Evolutionary conservation across 2,329 filamentous ascomycete genomes (phyloP).

Genomic region (Diplodia seriata): DNA sequence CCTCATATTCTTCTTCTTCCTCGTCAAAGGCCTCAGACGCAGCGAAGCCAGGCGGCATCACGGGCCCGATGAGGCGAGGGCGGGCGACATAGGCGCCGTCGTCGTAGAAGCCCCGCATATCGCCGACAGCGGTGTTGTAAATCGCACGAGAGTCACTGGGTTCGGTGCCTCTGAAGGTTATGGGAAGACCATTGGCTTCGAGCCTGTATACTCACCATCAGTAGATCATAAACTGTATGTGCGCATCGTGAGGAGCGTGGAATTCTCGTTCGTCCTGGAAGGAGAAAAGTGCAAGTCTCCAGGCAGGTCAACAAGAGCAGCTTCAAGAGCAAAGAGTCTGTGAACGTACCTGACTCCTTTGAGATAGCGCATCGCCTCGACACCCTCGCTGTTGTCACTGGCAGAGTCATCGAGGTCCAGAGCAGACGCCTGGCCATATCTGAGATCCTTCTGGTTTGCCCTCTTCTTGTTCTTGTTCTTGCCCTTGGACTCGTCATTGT

Average conservation of each 20-base stretch:
- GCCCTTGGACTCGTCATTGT: slow-evolving; percentile 31
- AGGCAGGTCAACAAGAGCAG: slow-evolving; percentile 16
- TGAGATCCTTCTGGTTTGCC: slow-evolving; percentile 14
- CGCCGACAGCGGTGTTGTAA: slow-evolving; percentile 59
- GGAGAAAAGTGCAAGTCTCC: slow-evolving; percentile 25
- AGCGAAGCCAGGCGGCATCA: slow-evolving; percentile 8
- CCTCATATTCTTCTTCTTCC: background rate
- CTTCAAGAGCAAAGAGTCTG: background rate
- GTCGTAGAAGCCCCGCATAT: slow-evolving; percentile 70
- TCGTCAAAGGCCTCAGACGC: background rate
- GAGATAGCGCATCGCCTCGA: slow-evolving; percentile 46
- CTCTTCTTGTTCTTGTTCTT: slow-evolving; percentile 6
- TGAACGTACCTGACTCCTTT: slow-evolving; percentile 42
- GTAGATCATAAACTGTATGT: slow-evolving; percentile 34
- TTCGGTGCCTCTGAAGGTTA: slow-evolving; percentile 55
- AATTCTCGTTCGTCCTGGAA: background rate
- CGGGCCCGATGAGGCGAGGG: slow-evolving; percentile 50
- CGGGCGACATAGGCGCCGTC: slow-evolving; percentile 80
- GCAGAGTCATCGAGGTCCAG: slow-evolving; percentile 40
- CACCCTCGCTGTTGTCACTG: background rate
- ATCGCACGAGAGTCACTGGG: slow-evolving; percentile 41
- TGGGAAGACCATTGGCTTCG: slow-evolving; percentile 75
- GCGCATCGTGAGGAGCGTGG: background rate
- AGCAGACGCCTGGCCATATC: slow-evolving; percentile 35
- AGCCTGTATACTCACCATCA: slow-evolving; percentile 58